Percentiles rank a stretch among this genome's conserved stretches.
Evolutionary conservation across 202 grass and related monocot genomes (phyloP).

Genomic region (Zoysia matrella): DNA sequence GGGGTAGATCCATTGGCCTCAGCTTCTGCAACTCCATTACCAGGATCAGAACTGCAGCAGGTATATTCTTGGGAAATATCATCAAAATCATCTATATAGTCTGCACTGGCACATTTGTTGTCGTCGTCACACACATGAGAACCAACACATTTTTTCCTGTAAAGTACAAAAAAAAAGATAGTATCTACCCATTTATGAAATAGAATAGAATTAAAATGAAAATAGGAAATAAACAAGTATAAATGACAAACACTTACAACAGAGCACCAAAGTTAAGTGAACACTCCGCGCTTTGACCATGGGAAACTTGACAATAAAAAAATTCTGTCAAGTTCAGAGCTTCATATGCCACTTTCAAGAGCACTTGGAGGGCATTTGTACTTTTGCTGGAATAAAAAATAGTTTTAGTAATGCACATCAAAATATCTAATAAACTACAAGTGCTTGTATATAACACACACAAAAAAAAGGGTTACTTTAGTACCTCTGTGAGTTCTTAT

Average conservation of each 20-base stretch:
- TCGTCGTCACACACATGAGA: slow-evolving; percentile 26
- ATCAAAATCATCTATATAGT: slow-evolving; percentile 49
- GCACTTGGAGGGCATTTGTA: slow-evolving; percentile 57
- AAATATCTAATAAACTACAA: slow-evolving; percentile 33
- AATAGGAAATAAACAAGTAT: slow-evolving; percentile 22
- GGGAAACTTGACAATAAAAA: neutral
- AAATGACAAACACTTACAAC: slow-evolving; percentile 62
- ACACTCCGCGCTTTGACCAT: slow-evolving; percentile 39
- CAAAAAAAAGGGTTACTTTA: slow-evolving; percentile 14
- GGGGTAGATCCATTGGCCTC: no score
- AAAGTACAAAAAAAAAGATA: slow-evolving; percentile 26
- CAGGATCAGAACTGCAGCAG: neutral
- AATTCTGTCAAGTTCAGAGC: no score
- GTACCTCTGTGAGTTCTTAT: slow-evolving; percentile 71
- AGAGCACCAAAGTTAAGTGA: slow-evolving; percentile 39
- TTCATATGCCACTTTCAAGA: no score
- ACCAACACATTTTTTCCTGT: slow-evolving; percentile 55
- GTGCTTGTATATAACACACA: slow-evolving; percentile 14
- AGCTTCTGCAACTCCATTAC: no score
- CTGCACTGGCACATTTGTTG: slow-evolving; percentile 44
- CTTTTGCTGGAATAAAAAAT: slow-evolving; percentile 58
- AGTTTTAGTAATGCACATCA: slow-evolving; percentile 38
- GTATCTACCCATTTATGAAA: slow-evolving; percentile 12
- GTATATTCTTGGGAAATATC: slow-evolving; percentile 66
- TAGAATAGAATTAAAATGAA: slow-evolving; percentile 28